A percentile compares a stretch with the other conserved stretches of the same genome.
Conservation (phyloP, 352 stramenopile genomes). For the Phytophthora litchii region DNA sequence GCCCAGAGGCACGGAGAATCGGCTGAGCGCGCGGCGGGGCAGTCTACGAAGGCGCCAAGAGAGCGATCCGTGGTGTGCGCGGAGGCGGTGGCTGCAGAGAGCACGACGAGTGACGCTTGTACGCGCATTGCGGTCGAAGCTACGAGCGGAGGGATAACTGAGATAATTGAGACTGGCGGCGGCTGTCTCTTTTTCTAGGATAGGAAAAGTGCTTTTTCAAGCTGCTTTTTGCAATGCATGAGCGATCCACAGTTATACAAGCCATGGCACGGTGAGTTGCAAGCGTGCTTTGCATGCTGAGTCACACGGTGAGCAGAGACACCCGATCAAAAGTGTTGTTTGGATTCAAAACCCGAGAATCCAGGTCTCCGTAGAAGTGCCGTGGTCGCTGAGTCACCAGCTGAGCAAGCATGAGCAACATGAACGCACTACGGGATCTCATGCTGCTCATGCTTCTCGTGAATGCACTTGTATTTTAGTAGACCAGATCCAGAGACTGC, state of each 20-base stretch:
- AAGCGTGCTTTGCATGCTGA: not conserved
- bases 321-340: too few species aligned
- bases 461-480: too few species aligned
- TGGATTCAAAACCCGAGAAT: slow-evolving; percentile 3
- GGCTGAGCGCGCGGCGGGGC: slow-evolving; percentile 26
- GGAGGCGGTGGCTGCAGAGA: slow-evolving; percentile 16
- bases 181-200: slow-evolving; percentile 32
- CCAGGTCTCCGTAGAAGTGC: not conserved
- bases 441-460: too few species aligned
- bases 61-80: slow-evolving; percentile 25
- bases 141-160: slow-evolving; percentile 2
- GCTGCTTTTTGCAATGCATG: not conserved
- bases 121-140: slow-evolving; percentile 19
- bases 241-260: too few species aligned
- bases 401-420: too few species aligned
- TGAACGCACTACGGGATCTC: too few species aligned
- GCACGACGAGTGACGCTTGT: slow-evolving; percentile 27
- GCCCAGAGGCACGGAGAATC: slow-evolving; percentile 60
- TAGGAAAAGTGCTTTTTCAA: slow-evolving; percentile 7
- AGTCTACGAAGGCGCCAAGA: slow-evolving; percentile 62
- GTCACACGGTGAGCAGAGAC: slow-evolving; percentile 10
- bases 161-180: slow-evolving; percentile 1
- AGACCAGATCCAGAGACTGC: too few species aligned
- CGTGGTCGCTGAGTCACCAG: not conserved
- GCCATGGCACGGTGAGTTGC: too few species aligned